A percentile compares a stretch with the other conserved stretches of the same genome.
Evolutionary conservation across 2,329 filamentous ascomycete species (phyloP).

Genomic region (Calonectria leucothoes): DNA sequence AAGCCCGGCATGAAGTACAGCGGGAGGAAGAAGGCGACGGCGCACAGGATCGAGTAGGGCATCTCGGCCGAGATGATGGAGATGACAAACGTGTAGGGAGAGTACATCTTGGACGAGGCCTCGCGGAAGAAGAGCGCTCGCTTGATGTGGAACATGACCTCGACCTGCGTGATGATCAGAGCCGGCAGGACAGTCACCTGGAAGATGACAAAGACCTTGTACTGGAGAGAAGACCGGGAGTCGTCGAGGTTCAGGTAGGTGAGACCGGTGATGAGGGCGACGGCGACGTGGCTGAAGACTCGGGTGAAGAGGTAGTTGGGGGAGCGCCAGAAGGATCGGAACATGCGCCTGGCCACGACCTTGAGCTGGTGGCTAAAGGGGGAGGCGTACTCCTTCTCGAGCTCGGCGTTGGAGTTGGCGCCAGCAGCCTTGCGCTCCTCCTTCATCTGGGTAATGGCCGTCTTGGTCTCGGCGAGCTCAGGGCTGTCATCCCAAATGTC

Average conservation of each 20-base stretch:
- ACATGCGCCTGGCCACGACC: slow-evolving; percentile 78
- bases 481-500: slow-evolving; percentile 82
- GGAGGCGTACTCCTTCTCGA: slow-evolving; percentile 84
- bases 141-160: slow-evolving; percentile 82
- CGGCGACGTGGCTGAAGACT: slow-evolving; percentile 84
- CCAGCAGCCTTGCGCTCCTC: slow-evolving; percentile 60
- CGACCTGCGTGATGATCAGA: slow-evolving; percentile 84
- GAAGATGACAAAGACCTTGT: slow-evolving; percentile 91
- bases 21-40: slow-evolving; percentile 83
- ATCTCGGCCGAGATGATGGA: slow-evolving; percentile 86
- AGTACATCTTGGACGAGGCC: slow-evolving; percentile 87
- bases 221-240: slow-evolving; percentile 81
- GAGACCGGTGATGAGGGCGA: slow-evolving; percentile 82
- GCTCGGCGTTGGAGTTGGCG: slow-evolving; percentile 57
- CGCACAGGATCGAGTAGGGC: slow-evolving; percentile 85
- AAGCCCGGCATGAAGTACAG: slow-evolving; percentile 89
- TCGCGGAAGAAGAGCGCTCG: slow-evolving; percentile 89
- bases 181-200: slow-evolving; percentile 87
- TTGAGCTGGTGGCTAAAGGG: slow-evolving; percentile 83
- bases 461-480: slow-evolving; percentile 75
- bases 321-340: slow-evolving; percentile 84
- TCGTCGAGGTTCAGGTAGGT: slow-evolving; percentile 83
- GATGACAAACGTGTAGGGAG: slow-evolving; percentile 79
- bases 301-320: slow-evolving; percentile 92
- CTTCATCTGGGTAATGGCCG: slow-evolving; percentile 76